Evolutionary conservation across 2,329 filamentous ascomycete species (phyloP), one percentile per base, ranked within the genome.

Genomic region (Hirsutella minnesotensis): DNA sequence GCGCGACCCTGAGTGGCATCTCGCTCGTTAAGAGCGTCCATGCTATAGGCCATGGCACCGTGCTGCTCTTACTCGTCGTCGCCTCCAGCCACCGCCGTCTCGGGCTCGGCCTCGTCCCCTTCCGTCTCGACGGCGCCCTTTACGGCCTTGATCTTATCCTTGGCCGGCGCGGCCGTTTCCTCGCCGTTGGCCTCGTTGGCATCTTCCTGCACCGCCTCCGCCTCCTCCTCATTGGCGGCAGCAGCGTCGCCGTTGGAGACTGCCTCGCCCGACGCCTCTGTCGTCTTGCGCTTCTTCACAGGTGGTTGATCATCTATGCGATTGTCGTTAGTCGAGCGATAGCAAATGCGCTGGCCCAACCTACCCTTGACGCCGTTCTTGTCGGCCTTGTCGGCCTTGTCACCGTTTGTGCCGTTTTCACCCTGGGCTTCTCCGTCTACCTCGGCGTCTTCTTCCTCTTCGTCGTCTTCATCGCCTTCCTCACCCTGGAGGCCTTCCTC

Each of bases 261-360:
- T 36, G 56, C 56, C 20, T 59, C 52, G 44, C 12, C 24, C 24
- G 24, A 27, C 24, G 24, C 12, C 12, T 27, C 24, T 27, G 51
- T 57, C 21, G 67, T 70, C 66, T 72, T 74, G 52, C 63, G 65
- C 61, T 72, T 73, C 63, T 74, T 74, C 44, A 65, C 65, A 31
- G 70, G 70, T 39, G 67, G 69, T 42, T 63, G 62, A 46, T 62
- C 56, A 42, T 57, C 60, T 66, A 48, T 9, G 22, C 12, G 18
- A 18, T 31, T 38, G n/a, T 29, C 9, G 39, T 40, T 5, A 38
- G 12, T n/a, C 18, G 42, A 38, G 5, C 13, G 9, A 31, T 38
- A 18, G 13, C 12, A 18, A 19, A 20, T 24, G 31, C n/a, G 31
- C 39, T 33, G 21, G 16, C n/a, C 16, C 16, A n/a, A 49, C 60